Conservation (phyloP, 2,329 filamentous ascomycete genomes). For the Diaporthe sp. region DNA sequence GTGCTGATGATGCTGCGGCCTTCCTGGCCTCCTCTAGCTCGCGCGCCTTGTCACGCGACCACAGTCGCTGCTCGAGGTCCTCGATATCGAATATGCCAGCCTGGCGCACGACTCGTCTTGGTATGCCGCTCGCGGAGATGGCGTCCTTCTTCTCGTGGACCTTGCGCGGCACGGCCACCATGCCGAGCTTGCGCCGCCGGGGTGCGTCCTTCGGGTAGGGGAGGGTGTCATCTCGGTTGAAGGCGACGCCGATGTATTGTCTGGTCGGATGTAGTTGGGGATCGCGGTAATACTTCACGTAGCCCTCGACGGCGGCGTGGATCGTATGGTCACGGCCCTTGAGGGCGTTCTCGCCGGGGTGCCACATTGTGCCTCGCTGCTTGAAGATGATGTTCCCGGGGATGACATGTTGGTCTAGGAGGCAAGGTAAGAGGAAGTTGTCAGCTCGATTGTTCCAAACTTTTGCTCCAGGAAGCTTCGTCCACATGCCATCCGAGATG, state of each 20-base stretch:
- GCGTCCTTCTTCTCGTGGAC: constrained; percentile 46
- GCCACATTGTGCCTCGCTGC: constrained; percentile 95
- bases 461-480: background rate
- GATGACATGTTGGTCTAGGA: constrained; percentile 87
- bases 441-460: constrained; percentile 4
- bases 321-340: constrained; percentile 98
- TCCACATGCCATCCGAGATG: background rate
- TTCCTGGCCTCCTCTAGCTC: constrained; percentile 40
- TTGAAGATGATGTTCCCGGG: constrained; percentile 98
- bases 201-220: constrained; percentile 82
- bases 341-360: constrained; percentile 92
- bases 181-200: constrained; percentile 81
- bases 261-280: constrained; percentile 84
- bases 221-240: constrained; percentile 84
- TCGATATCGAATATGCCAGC: constrained; percentile 40
- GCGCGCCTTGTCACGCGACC: constrained; percentile 43
- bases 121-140: constrained; percentile 54
- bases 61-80: constrained; percentile 31
- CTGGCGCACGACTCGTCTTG: constrained; percentile 50
- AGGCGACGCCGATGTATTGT: constrained; percentile 95
- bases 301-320: constrained; percentile 86
- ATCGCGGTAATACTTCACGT: constrained; percentile 97
- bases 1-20: constrained; percentile 34
- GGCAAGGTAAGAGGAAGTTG: background rate
- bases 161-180: constrained; percentile 68